A percentile compares a stretch with the other conserved stretches of the same genome.
Evolutionary conservation across 441 rosid genomes (phyloP).

Genomic region (Metrosideros polymorpha): DNA sequence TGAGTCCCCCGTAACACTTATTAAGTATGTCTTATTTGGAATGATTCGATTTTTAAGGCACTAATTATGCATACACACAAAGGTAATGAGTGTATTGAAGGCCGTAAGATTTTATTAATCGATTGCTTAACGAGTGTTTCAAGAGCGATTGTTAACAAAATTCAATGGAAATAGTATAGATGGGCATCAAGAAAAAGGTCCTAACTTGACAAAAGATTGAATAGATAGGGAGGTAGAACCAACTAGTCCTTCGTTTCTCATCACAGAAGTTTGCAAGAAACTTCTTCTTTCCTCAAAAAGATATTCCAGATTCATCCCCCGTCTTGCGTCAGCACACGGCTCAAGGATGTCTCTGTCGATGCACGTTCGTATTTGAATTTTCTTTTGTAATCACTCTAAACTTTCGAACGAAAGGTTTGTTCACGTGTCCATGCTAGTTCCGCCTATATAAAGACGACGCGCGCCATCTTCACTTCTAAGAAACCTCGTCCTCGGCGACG

Average conservation of each 20-base stretch:
- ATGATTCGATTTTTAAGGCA: neutral
- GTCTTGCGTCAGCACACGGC: neutral
- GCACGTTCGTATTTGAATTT: neutral
- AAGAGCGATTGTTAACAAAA: accelerated
- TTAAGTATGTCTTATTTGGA: neutral
- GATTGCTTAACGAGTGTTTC: neutral
- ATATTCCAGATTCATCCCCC: neutral
- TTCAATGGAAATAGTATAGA: neutral
- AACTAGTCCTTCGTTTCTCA: neutral
- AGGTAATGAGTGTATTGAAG: neutral
- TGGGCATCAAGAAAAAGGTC: neutral
- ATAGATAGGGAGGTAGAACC: neutral
- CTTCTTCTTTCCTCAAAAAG: neutral
- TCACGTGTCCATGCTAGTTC: neutral
- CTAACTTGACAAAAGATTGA: neutral
- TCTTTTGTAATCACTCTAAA: neutral
- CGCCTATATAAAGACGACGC: neutral
- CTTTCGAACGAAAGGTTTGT: neutral
- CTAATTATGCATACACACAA: neutral
- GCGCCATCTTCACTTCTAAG: neutral
- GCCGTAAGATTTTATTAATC: accelerated
- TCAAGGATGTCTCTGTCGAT: neutral
- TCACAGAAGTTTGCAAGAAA: neutral
- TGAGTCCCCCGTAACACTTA: accelerated
- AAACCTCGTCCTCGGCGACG: neutral